Conservation (phyloP, 108 stramenopile species). For the Nitzschia palea region DNA sequence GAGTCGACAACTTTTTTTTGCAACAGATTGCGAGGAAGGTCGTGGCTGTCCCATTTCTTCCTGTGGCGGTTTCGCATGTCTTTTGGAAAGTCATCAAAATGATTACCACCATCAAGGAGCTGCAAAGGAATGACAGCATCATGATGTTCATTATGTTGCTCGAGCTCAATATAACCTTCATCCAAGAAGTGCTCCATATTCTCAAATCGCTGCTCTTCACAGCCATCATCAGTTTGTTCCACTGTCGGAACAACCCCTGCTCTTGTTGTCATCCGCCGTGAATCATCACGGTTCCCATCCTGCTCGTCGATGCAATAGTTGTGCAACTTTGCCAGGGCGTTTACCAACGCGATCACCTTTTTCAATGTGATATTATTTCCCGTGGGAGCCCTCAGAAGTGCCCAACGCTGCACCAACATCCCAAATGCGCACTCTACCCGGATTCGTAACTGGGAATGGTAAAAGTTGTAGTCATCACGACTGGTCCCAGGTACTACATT, state of each 20-base stretch:
- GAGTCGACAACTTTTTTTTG: too few species aligned
- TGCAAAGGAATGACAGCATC: neutral
- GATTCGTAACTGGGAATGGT: constrained; percentile 30
- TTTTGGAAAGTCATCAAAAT: neutral
- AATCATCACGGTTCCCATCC: too few species aligned
- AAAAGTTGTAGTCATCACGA: constrained; percentile 39
- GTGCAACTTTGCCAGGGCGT: neutral
- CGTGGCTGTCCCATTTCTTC: too few species aligned
- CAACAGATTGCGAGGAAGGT: too few species aligned
- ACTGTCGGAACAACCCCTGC: too few species aligned
- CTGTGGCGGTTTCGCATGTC: neutral
- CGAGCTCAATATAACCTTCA: neutral
- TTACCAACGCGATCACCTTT: neutral
- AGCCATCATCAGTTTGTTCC: too few species aligned
- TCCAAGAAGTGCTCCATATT: too few species aligned
- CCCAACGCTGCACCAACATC: constrained; percentile 23
- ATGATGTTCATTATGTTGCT: neutral
- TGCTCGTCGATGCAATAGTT: neutral
- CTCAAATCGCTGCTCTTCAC: too few species aligned
- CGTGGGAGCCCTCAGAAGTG: neutral
- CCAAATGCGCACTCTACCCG: constrained; percentile 39
- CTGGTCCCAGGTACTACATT: neutral
- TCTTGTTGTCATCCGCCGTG: too few species aligned
- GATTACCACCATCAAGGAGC: neutral
- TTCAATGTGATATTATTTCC: neutral